Conservation (phyloP, 331 rosid genomes). For the Pyracantha coccinea region DNA sequence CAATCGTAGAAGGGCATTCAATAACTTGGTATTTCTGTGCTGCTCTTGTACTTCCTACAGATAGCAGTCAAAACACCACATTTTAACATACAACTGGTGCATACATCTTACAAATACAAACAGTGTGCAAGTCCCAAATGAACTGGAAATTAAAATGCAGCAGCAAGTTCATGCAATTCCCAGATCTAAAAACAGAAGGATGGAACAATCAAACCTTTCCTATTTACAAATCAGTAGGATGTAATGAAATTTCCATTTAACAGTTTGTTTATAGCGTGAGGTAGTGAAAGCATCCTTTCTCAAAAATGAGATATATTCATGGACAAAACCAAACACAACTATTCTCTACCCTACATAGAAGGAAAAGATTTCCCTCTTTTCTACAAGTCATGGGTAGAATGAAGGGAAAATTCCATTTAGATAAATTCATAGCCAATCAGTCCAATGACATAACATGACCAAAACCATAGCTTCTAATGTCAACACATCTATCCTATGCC, state of each 20-base stretch:
- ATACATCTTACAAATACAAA: neutral
- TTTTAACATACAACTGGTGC: neutral
- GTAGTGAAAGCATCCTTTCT: neutral
- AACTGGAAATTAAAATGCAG: neutral
- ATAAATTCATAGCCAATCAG: neutral
- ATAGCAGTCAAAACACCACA: constrained; percentile 23
- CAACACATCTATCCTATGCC: too few relatives aligned
- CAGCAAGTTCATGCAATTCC: neutral
- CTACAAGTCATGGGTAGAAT: neutral
- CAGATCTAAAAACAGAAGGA: neutral
- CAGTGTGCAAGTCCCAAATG: neutral
- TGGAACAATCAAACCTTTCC: neutral
- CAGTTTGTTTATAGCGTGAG: neutral
- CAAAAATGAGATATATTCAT: neutral
- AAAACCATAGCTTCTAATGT: neutral
- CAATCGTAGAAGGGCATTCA: constrained; percentile 80
- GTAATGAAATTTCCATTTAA: neutral
- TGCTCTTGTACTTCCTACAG: constrained; percentile 84
- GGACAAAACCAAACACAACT: neutral
- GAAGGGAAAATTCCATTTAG: neutral
- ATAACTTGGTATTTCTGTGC: constrained; percentile 83
- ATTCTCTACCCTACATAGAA: neutral
- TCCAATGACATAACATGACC: neutral
- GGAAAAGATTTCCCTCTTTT: neutral
- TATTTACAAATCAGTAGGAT: neutral